Conservation (phyloP, 2,329 filamentous ascomycete species). For the Escovopsis weberi region DNA sequence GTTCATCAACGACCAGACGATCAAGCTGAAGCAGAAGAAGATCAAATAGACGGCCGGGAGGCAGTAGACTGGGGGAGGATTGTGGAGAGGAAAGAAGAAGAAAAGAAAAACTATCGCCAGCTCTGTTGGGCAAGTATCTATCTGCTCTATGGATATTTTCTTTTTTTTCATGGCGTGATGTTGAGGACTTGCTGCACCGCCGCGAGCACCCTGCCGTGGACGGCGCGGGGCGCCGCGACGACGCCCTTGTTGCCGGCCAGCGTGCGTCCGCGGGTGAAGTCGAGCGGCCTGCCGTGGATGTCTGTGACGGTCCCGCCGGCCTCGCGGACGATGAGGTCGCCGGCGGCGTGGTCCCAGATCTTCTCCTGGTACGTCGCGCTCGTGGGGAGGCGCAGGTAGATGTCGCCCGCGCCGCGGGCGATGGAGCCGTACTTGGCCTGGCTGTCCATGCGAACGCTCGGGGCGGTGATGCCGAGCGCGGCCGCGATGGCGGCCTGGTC, state of each 20-base stretch:
- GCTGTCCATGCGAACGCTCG: slow-evolving; percentile 92
- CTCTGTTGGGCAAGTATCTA: no score
- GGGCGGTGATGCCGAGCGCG: slow-evolving; percentile 72
- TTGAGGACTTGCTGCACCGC: slow-evolving; percentile 69
- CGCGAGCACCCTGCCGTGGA: slow-evolving; percentile 63
- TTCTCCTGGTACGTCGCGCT: slow-evolving; percentile 89
- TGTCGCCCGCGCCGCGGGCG: slow-evolving; percentile 81
- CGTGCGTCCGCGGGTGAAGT: slow-evolving; percentile 79
- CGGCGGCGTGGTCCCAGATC: slow-evolving; percentile 98
- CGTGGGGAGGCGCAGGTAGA: slow-evolving; percentile 82
- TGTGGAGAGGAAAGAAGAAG: not conserved
- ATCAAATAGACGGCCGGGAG: slow-evolving; percentile 49
- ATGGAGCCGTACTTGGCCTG: slow-evolving; percentile 97
- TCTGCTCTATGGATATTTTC: not conserved
- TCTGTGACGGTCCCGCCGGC: slow-evolving; percentile 88
- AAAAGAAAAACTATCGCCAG: not conserved
- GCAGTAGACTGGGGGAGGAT: not conserved
- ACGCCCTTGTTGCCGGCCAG: slow-evolving; percentile 86
- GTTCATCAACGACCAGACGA: slow-evolving; percentile 94
- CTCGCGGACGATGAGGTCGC: slow-evolving; percentile 86
- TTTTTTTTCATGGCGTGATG: slow-evolving; percentile 14
- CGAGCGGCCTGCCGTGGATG: slow-evolving; percentile 65
- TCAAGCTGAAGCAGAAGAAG: slow-evolving; percentile 97
- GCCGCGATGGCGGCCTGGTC: slow-evolving; percentile 71
- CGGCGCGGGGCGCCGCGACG: slow-evolving; percentile 65